phyloP scores from a whole-genome alignment of 495 filamentous ascomycete species.

The Penicillium daleae region DNA sequence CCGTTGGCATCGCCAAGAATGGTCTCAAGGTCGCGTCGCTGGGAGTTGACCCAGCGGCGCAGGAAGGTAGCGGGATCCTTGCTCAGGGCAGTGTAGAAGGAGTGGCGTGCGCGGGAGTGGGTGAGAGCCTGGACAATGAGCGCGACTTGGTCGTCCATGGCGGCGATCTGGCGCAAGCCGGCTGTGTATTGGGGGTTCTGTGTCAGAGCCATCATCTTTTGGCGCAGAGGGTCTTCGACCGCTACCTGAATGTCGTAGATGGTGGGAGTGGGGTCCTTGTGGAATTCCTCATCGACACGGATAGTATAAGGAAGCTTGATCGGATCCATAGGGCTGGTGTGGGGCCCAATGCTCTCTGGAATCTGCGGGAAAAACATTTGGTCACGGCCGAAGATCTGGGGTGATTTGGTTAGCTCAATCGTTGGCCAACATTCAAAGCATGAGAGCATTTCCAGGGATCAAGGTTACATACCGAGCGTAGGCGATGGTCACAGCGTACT shows the following conservation, averaged over 20 bases:
- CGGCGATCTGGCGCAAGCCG: constrained; percentile 69
- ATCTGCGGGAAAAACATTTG: constrained; percentile 88
- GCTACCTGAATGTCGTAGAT: constrained; percentile 88
- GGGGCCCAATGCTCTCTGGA: constrained; percentile 69
- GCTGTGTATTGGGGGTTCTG: constrained; percentile 52
- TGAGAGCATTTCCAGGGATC: background rate
- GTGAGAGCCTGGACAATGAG: constrained; percentile 75
- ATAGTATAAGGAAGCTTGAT: constrained; percentile 90
- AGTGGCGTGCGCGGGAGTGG: constrained; percentile 80
- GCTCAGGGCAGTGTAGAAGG: constrained; percentile 75
- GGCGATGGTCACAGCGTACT: constrained; percentile 83
- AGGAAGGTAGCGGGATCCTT: constrained; percentile 84
- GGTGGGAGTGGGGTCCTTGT: constrained; percentile 64
- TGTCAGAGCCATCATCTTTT: constrained; percentile 64
- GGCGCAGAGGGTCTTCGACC: constrained; percentile 79
- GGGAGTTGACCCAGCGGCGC: constrained; percentile 79
- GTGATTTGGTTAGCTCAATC: background rate
- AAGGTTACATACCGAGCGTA: constrained; percentile 68
- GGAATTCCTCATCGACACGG: constrained; percentile 86
- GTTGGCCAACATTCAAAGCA: background rate
- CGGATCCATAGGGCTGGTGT: constrained; percentile 79
- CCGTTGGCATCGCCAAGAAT: constrained; percentile 82
- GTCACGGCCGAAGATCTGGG: constrained; percentile 76
- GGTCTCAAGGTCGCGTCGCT: constrained; percentile 88
- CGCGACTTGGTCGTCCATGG: constrained; percentile 82